Conservation (phyloP, 164 flowering plant genomes). For the Pachysandra terminalis region DNA sequence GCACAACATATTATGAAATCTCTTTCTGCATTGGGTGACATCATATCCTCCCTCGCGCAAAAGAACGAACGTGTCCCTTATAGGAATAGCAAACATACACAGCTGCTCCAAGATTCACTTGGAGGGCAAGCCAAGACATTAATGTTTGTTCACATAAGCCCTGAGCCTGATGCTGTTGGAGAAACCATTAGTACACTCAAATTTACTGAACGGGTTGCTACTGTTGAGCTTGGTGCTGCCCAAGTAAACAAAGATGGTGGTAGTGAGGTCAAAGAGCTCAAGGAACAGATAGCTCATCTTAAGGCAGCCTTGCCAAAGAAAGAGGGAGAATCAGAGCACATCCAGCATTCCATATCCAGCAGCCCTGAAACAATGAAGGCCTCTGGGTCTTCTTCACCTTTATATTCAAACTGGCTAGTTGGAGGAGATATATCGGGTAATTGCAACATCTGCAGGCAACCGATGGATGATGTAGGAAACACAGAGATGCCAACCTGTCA, state of each 20-base stretch:
- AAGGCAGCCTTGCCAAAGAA: conserved; percentile 78
- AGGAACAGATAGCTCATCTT: conserved; percentile 73
- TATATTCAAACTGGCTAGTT: conserved; percentile 27
- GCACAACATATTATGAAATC: no score
- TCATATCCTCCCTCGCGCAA: no score
- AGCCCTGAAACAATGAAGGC: conserved; percentile 52
- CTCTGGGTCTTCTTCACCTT: conserved; percentile 36
- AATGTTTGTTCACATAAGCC: no score
- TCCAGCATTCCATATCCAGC: conserved; percentile 26
- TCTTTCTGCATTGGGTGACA: no score
- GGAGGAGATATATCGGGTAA: conserved; percentile 29
- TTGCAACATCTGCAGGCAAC: conserved; percentile 27
- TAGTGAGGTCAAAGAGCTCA: conserved; percentile 70
- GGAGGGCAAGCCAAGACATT: no score
- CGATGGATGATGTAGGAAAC: conserved; percentile 47
- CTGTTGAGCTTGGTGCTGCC: no score
- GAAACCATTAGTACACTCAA: no score
- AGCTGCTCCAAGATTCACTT: no score
- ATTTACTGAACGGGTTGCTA: no score
- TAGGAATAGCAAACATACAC: no score
- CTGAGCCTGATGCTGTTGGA: no score
- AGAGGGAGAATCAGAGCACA: conserved; percentile 42
- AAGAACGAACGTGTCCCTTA: no score
- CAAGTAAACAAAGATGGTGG: conserved; percentile 57
- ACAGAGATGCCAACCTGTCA: conserved; percentile 39